Evolutionary conservation across 2,329 filamentous ascomycete genomes (phyloP), one percentile per base, ranked within the genome.

Genomic region (Ophiocordyceps camponoti-leonardi): DNA sequence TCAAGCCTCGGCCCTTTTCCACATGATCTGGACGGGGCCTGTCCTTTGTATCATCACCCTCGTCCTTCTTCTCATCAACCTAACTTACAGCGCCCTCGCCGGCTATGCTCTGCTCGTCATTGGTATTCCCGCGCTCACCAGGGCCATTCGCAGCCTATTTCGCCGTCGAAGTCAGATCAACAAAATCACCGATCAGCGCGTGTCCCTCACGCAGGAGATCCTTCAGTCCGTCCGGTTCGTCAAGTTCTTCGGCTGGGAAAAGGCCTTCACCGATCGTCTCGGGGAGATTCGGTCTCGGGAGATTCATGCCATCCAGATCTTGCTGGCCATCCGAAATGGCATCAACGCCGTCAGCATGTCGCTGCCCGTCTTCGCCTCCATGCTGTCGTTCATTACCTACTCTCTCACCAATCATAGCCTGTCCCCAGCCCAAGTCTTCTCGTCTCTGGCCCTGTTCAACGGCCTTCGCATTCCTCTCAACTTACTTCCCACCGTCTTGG

Each of bases 201-300:
- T 96, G 8, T 83, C 83, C 45, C 67, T 96, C 31, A 95, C 87
- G 0, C 88, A 95, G 58, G 90, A 96, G 58, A 94, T 96, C 44
- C 58, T 96, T 14, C 82, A 87, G 53, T 85, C 86, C 0, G 88
- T 95, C 22, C 77, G 88, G 23, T 95, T 96, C 56, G 90, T 96
- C 64, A 96, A 96, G 61, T 95, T 79, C 61, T 96, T 95, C 58
- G 88, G 87, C 8, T 96, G 90, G 90, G 90, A 96, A 59, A 81
- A 75, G 47, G 83, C 85, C 31, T 95, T 96, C 57, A 67, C 95
- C 13, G 71, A 79, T 44, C 79, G 87, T 14, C 71, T 95, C 16
- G 76, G 77, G 44, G 72, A 79, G 22, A 83, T 94, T 49, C 77
- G 90, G 47, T 71, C 70, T 45, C 73, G 73, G 49, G 90, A 96